Base-by-base conservation (phyloP, 371 early-diverging fungal species). In the Nematocida sp. region DNA sequence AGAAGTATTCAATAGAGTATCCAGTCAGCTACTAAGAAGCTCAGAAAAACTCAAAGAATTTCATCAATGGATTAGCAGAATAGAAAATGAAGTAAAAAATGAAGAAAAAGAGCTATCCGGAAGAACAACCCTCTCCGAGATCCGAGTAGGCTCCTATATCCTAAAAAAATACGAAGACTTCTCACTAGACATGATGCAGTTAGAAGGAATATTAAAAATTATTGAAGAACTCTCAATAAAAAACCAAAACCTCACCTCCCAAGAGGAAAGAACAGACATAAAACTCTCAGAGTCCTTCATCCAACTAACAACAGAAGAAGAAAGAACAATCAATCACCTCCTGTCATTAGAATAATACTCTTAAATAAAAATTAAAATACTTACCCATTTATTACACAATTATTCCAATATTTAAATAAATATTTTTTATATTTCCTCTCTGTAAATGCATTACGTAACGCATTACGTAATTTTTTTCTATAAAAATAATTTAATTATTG, bases 281-380 rank as follows among this genome's bases (percentile, higher is more conserved):
- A 11, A 9, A 25, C 33, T 28, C 25, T 13, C 54, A 11, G 54
- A 54, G 20, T 11, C 25, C 23, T 20, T 54, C 33, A 54, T 54
- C 54, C 9, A 33, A 54, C 54, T 28, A 9, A 11, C 54, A 30
- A 11, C 54, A 9, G 54, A 54, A 20, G 28, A 28, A 30, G 54
- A 54, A 54, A 54, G 54, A 30, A 25, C 54, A 54, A 30, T 20
- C 11, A 11, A 54, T 9, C 54, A 54, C 20, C 54, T 54, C 9
- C 13, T 54, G 16, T 9, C n/a, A n/a, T n/a, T n/a, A n/a, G n/a
- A n/a, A n/a, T n/a, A n/a, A 20, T 54, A 9, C 20, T 25, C 33
- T 54, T 13, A 45, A 45, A 45, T 45, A 45, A 45, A 45, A 13
- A n/a, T n/a, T n/a, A n/a, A n/a, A n/a, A n/a, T n/a, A n/a, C n/a